These are phyloP conservation scores for Clavariopsis aquatica DNA, from an alignment of 495 filamentous ascomycete species.

Conservation along the genomic window DNA sequence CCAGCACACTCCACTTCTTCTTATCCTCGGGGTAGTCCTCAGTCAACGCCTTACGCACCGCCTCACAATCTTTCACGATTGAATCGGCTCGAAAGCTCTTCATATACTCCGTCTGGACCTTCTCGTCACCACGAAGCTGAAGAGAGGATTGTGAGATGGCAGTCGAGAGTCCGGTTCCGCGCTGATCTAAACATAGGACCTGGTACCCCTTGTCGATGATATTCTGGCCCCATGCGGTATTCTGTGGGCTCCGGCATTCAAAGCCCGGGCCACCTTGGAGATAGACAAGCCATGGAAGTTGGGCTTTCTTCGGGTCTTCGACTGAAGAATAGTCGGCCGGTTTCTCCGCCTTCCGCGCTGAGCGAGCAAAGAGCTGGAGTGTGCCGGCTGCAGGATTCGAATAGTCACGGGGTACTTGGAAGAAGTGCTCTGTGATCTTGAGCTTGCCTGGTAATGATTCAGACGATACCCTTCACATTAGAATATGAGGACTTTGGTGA, in stretches of 20 bases:
- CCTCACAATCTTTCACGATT: conserved; percentile 83
- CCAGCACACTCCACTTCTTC: conserved; percentile 77
- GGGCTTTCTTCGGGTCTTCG: conserved; percentile 52
- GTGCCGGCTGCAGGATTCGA: conserved; percentile 59
- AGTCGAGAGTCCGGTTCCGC: conserved; percentile 82
- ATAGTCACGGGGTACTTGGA: conserved; percentile 80
- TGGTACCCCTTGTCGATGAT: conserved; percentile 81
- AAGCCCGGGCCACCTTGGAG: conserved; percentile 69
- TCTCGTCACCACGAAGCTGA: conserved; percentile 60
- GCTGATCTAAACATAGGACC: conserved; percentile 81
- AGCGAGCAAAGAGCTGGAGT: conserved; percentile 75
- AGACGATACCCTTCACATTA: background rate
- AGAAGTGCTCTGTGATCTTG: conserved; percentile 76
- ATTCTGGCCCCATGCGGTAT: conserved; percentile 63
- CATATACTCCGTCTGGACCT: conserved; percentile 74
- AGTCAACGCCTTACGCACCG: conserved; percentile 73
- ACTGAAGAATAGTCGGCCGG: conserved; percentile 53
- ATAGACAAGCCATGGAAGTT: conserved; percentile 56
- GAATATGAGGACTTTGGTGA: background rate
- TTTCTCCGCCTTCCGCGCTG: conserved; percentile 62
- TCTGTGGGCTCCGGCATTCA: conserved; percentile 71
- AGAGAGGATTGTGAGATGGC: conserved; percentile 73
- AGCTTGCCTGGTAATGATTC: conserved; percentile 61
- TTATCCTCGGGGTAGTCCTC: conserved; percentile 66
- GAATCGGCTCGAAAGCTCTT: conserved; percentile 87